Base-by-base conservation (phyloP, 2,329 filamentous ascomycete species). In the Grosmannia clavigera region DNA sequence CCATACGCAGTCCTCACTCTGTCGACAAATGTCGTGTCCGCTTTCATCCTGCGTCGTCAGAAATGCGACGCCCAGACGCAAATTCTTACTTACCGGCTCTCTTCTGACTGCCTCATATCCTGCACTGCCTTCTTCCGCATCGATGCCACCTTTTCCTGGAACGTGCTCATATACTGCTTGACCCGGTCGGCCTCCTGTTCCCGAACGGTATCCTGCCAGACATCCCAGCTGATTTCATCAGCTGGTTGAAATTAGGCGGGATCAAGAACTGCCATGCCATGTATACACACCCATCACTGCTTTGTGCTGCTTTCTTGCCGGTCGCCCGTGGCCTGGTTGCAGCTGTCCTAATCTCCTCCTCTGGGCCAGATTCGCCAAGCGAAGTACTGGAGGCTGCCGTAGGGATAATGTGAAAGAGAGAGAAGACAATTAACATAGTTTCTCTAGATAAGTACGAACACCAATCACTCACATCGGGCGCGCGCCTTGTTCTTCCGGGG, bases 141-240 rank as follows among this genome's bases (percentile, higher is more conserved):
- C 5, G 43, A 52, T 4, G 52, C 46, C 22, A 61, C 51, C 35
- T 64, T 55, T 25, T 22, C 33, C 25, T 62, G 56, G 19, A 63
- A 64, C 7, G 58, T 57, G 22, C 25, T 27, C 56, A 59, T 40
- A 52, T 63, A 65, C 58, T 65, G 60, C 55, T 48, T 51, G 43
- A 60, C 64, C 4, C 64, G 64, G 22, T 61, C 61, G 11, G 56
- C 59, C 38, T 65, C 63, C 33, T 63, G 61, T 31, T 50, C 43
- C n/a, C 61, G 64, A 9, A 51, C 58, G 5, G 57, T 40, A 5
- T 61, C 58, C 31, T 63, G 61, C 60, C 57, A 63, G 22, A 48
- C 16, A 25, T 59, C 38, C 60, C 63, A 63, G 22, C 61, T 60
- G 12, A 0, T 4, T 31, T 11, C 11, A 53, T 60, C 43, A 58